These are phyloP conservation scores for Pythium apleroticum DNA, from an alignment of 352 stramenopile species.

Conservation along the genomic window DNA sequence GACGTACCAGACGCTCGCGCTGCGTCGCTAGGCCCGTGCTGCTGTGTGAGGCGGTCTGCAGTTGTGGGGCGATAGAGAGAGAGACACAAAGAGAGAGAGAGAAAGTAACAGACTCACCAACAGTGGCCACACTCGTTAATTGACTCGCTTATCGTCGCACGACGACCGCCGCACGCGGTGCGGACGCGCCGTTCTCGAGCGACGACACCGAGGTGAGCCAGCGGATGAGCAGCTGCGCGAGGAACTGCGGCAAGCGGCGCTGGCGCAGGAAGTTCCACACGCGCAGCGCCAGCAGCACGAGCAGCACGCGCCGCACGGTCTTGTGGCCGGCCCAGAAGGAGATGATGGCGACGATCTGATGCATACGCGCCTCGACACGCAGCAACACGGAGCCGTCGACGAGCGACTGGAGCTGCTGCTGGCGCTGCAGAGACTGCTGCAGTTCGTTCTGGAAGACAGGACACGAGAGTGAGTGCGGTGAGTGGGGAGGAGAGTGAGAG, in stretches of 20 bases:
- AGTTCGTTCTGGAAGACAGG: conserved; percentile 41
- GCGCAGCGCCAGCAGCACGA: conserved; percentile 46
- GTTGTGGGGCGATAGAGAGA: neutral
- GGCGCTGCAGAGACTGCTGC: conserved; percentile 38
- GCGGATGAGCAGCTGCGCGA: conserved; percentile 60
- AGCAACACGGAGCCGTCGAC: conserved; percentile 51
- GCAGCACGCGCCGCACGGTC: conserved; percentile 48
- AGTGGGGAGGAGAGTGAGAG: neutral
- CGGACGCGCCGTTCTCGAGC: conserved; percentile 29
- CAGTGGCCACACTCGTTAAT: neutral
- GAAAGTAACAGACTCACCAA: neutral
- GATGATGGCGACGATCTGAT: conserved; percentile 39
- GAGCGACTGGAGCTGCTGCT: conserved; percentile 38
- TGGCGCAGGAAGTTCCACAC: conserved; percentile 54
- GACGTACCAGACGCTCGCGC: conserved; percentile 42
- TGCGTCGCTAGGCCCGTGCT: conserved; percentile 6
- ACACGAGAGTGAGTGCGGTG: neutral
- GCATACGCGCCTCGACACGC: conserved; percentile 36
- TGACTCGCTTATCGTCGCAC: conserved; percentile 4
- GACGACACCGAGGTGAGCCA: conserved; percentile 58
- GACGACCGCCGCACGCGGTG: neutral
- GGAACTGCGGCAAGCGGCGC: conserved; percentile 51
- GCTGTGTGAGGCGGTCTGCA: neutral
- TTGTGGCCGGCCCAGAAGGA: conserved; percentile 46
- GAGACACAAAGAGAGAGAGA: neutral